Base-by-base conservation (phyloP, 2,329 filamentous ascomycete genomes). In the Diaporthe citrichinensis region DNA sequence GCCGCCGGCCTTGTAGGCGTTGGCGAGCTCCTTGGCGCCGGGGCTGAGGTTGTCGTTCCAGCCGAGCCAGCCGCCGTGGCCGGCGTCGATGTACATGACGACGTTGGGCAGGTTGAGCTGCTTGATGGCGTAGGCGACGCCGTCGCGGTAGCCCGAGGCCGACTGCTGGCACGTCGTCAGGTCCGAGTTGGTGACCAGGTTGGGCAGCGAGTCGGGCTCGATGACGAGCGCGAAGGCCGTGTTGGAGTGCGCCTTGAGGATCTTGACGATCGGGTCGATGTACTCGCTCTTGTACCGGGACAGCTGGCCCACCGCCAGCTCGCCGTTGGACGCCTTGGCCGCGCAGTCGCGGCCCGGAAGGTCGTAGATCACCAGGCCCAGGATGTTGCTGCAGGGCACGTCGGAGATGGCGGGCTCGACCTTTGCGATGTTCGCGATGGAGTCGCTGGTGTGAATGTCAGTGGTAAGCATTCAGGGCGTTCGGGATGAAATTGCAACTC, bases 301-400 rank as follows among this genome's bases (percentile, higher is more conserved):
- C 69, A 88, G 82, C 74, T 92, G 82, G 75, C 88, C 89, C 74
- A 92, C 89, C 28, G 85, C 83, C 61, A 90, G 88, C 82, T 92
- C 91, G 76, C 91, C 91, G 80, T 92, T 92, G 77, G 90, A 92
- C 20, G 91, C 90, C 78, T 90, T 85, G 68, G 91, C 91, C 20
- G 91, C 88, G 80, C 91, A 92, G 80, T 92, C 91, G 81, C 91
- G 89, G 78, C 92, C 90, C 59, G 91, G 91, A 17, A 92, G 84
- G 80, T 92, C 88, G 82, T 92, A 92, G 72, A 92, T 89, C 73
- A 93, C 91, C 72, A 92, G 79, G 74, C 84, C 84, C 69, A 85
- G 80, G 78, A 86, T 85, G 77, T 85, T 71, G 67, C 80, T 75
- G 81, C 84, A 85, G 36, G 84, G 82, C 6, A 83, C 81, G 65